Conservation (phyloP, 2,329 filamentous ascomycete species). For the Penicillium sp. region DNA sequence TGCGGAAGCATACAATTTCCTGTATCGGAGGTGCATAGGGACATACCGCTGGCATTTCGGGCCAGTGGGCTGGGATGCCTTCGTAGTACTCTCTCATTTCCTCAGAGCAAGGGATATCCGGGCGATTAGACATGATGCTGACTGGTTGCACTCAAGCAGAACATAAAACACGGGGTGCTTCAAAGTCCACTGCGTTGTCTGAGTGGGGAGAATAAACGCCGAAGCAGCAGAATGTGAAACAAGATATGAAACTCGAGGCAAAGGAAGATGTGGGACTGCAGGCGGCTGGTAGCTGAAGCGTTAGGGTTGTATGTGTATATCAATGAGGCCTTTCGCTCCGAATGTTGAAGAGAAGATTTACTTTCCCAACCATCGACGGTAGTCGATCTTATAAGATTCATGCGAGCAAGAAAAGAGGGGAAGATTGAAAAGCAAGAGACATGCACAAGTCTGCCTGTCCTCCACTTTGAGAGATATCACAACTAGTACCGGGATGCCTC, state of each 20-base stretch:
- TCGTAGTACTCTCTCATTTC: slow-evolving; percentile 32
- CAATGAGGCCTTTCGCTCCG: slow-evolving; percentile 1
- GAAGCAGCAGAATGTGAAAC: slow-evolving; percentile 27
- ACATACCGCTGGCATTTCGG: slow-evolving; percentile 32
- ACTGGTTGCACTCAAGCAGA: slow-evolving; percentile 19
- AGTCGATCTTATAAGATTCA: slow-evolving; percentile 19
- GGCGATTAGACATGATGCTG: slow-evolving; percentile 29
- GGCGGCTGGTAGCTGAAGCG: slow-evolving; percentile 10
- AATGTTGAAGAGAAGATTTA: neutral
- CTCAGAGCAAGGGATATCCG: slow-evolving; percentile 22
- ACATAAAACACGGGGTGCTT: slow-evolving; percentile 23
- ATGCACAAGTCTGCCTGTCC: slow-evolving; percentile 25
- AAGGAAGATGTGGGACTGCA: slow-evolving; percentile 5
- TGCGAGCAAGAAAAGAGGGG: slow-evolving; percentile 8
- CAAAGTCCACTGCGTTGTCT: slow-evolving; percentile 8
- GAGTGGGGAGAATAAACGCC: slow-evolving; percentile 20
- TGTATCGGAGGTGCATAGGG: neutral
- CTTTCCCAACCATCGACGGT: slow-evolving; percentile 4
- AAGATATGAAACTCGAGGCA: slow-evolving; percentile 17
- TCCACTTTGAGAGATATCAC: slow-evolving; percentile 26
- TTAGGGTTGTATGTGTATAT: slow-evolving; percentile 5
- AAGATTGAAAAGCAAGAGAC: slow-evolving; percentile 18
- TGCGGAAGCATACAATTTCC: neutral
- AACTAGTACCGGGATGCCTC: slow-evolving; percentile 29
- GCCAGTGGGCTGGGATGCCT: slow-evolving; percentile 27